Evolutionary conservation across 805 yeast genomes (phyloP), one percentile per base, ranked within the genome.

Genomic region (Candida verbasci): DNA sequence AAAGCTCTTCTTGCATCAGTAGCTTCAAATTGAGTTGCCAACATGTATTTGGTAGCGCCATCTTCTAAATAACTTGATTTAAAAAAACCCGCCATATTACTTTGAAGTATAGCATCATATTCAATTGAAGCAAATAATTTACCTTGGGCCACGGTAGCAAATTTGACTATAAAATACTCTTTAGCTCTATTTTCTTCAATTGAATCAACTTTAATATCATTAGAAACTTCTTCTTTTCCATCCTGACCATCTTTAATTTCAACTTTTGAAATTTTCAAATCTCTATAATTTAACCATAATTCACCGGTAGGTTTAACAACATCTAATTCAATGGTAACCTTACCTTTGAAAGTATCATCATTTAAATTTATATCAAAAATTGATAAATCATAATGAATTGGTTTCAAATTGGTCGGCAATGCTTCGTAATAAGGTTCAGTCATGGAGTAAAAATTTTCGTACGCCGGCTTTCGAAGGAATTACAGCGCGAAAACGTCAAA

Each of bases 371-470:
- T 87, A 49, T 79, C 81, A 37, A 79, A 62, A 14, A 78, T 70
- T 23, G 60, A 40, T 12, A 93, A 57, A 37, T 78, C 74, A 56
- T 93, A 91, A 59, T 84, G 85, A 24, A 64, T 48, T 24, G 98
- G 97, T 41, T 71, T 71, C 42, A 88, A 82, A 37, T 73, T 65
- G 33, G 67, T 65, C 48, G 86, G 94, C 42, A 79, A 74, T 4
- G 78, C 70, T 43, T 65, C 65, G 45, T 66, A 66, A 47, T 65
- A 65, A 6, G 56, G 56, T 28, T 31, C 25, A 22, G 18, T n/a
- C 33, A 30, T 30, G 17, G 24, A 9, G 8, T 6, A 23, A 23
- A 23, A 23, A 23, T 7, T 23, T 23, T 8, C n/a, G 24, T 8
- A 18, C 21, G 21, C 8, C 21, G 8, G 8, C 6, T 18, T 29